These are phyloP conservation scores for Russula sp. DNA, from an alignment of 768 basidiomycete species.

Conservation along the genomic window DNA sequence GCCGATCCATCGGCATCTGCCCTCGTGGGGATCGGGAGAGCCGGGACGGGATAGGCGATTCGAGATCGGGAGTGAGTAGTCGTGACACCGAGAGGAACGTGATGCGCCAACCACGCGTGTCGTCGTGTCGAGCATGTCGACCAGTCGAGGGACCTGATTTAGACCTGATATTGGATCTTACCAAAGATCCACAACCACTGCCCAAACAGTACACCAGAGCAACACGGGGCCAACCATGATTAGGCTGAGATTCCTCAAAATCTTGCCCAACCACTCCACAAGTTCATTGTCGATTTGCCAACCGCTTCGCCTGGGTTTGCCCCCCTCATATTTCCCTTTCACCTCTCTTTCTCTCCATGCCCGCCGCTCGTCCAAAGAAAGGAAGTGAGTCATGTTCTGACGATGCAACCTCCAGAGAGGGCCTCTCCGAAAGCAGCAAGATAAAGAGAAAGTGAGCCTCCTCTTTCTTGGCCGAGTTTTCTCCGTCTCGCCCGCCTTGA, in stretches of 20 bases:
- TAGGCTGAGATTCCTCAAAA: constrained; percentile 30
- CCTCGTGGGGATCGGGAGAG: constrained; percentile 6
- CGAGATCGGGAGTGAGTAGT: constrained; percentile 18
- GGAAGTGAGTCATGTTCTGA: constrained; percentile 61
- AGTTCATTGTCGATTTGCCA: constrained; percentile 28
- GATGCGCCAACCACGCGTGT: constrained; percentile 22
- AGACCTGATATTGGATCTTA: constrained; percentile 31
- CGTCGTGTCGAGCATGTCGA: constrained; percentile 23
- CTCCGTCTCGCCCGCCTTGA: constrained; percentile 49
- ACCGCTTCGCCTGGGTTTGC: constrained; percentile 33
- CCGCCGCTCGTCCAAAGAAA: constrained; percentile 66
- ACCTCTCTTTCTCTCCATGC: constrained; percentile 45
- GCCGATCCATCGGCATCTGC: constrained; percentile 17
- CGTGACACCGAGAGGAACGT: constrained; percentile 18
- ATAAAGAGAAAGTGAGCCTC: constrained; percentile 74
- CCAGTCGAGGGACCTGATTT: constrained; percentile 28
- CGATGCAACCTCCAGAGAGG: constrained; percentile 50
- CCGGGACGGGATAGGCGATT: constrained; percentile 22
- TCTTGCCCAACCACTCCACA: constrained; percentile 17
- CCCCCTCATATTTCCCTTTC: constrained; percentile 35
- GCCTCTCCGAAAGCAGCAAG: constrained; percentile 64
- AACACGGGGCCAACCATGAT: constrained; percentile 31
- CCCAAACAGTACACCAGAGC: constrained; percentile 30
- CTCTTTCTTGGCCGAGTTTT: constrained; percentile 50
- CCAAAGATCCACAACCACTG: constrained; percentile 22